A percentile compares a stretch with the other conserved stretches of the same genome.
Evolutionary conservation across 2,329 filamentous ascomycete genomes (phyloP).

Genomic region (Ophiobolus disseminans): DNA sequence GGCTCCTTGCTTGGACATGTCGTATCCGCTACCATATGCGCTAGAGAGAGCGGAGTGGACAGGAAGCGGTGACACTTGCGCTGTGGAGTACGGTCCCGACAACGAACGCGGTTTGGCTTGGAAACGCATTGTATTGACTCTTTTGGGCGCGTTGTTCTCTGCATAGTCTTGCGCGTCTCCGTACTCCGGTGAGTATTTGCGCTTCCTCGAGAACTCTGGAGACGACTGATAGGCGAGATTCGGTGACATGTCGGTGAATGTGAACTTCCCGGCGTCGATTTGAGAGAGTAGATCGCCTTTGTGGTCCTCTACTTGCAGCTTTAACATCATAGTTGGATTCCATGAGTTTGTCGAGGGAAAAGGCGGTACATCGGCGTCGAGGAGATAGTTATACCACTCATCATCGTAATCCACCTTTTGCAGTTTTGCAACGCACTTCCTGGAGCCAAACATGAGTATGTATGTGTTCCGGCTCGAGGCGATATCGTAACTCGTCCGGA

Average conservation of each 20-base stretch:
- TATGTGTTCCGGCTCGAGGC: slow-evolving; percentile 60
- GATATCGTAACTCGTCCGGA: slow-evolving; percentile 78
- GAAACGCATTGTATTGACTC: slow-evolving; percentile 47
- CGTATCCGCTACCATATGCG: slow-evolving; percentile 48
- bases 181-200: slow-evolving; percentile 43
- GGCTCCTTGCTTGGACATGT: slow-evolving; percentile 41
- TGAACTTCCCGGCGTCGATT: slow-evolving; percentile 67
- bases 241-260: slow-evolving; percentile 60
- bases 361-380: slow-evolving; percentile 75
- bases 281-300: slow-evolving; percentile 59
- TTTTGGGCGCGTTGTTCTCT: slow-evolving; percentile 43
- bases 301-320: slow-evolving; percentile 66
- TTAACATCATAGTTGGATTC: slow-evolving; percentile 64
- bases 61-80: slow-evolving; percentile 48
- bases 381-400: slow-evolving; percentile 71
- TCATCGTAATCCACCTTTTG: slow-evolving; percentile 65
- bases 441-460: slow-evolving; percentile 81
- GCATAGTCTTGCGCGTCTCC: slow-evolving; percentile 35
- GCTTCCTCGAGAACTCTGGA: slow-evolving; percentile 38
- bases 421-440: slow-evolving; percentile 72
- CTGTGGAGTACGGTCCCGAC: slow-evolving; percentile 41
- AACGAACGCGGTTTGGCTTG: slow-evolving; percentile 41
- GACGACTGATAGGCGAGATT: slow-evolving; percentile 41
- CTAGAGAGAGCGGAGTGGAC: slow-evolving; percentile 46
- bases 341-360: slow-evolving; percentile 64